Percentiles rank a stretch among this genome's conserved stretches.
Evolutionary conservation across 345 rosid genomes (phyloP).

Genomic region (Alliaria petiolata): DNA sequence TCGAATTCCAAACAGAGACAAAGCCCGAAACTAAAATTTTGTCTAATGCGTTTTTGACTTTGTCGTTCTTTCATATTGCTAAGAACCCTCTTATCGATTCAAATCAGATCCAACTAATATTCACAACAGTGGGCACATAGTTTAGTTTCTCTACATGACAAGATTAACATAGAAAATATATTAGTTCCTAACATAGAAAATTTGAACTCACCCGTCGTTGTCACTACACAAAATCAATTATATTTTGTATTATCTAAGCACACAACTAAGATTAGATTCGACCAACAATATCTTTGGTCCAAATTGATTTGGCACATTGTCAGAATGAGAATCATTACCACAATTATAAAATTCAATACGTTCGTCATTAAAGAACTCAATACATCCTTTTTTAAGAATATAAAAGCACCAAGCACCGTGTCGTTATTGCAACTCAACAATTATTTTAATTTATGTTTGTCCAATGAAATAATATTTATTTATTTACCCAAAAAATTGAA

Average conservation of each 20-base stretch:
- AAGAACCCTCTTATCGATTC: too few species aligned
- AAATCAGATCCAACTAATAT: not conserved
- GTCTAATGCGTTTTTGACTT: too few species aligned
- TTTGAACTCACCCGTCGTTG: not conserved
- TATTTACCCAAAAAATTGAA: too few species aligned
- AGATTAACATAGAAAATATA: not conserved
- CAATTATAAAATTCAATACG: not conserved
- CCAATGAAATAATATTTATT: too few species aligned
- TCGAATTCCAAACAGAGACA: too few species aligned
- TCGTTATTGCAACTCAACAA: too few species aligned
- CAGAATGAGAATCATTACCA: slow-evolving; percentile 14
- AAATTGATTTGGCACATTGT: slow-evolving; percentile 24
- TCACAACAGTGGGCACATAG: not conserved
- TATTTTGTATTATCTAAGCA: not conserved
- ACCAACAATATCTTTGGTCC: slow-evolving; percentile 18
- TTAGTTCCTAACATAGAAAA: too few species aligned
- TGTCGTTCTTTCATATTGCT: too few species aligned
- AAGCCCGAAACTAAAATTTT: too few species aligned
- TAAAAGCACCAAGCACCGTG: too few species aligned
- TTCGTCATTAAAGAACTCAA: not conserved
- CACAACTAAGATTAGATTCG: slow-evolving; percentile 17
- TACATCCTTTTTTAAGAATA: too few species aligned
- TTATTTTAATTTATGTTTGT: too few species aligned
- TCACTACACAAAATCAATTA: not conserved
- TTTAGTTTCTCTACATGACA: not conserved